phyloP scores from a whole-genome alignment of 306 rosid species.

The Vicia villosa region DNA sequence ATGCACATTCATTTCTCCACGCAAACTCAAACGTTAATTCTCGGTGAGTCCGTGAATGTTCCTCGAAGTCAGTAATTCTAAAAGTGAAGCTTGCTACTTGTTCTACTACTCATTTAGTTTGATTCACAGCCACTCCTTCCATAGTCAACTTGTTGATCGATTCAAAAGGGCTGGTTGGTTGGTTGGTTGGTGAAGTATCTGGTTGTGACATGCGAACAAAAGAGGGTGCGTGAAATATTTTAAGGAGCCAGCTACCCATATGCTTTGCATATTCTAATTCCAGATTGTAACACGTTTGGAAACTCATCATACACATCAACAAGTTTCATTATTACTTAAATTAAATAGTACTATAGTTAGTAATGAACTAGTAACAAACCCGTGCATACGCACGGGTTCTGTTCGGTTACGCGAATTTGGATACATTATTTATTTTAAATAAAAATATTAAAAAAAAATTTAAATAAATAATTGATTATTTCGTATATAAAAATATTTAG shows the following conservation, averaged over 20 bases:
- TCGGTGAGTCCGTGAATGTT: slow-evolving; percentile 22
- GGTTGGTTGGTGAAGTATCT: not conserved
- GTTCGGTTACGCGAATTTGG: too few relatives aligned
- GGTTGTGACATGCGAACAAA: not conserved
- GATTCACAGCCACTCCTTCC: not conserved
- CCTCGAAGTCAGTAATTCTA: not conserved
- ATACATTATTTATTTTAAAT: too few relatives aligned
- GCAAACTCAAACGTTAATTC: not conserved
- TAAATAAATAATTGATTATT: too few relatives aligned
- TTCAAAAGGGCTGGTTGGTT: not conserved
- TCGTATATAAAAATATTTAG: too few relatives aligned
- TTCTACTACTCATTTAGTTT: not conserved
- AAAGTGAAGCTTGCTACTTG: slow-evolving; percentile 3
- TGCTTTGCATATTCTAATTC: slow-evolving; percentile 17
- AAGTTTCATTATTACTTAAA: too few relatives aligned
- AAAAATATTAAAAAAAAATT: too few relatives aligned
- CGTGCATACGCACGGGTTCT: too few relatives aligned
- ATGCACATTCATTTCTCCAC: slow-evolving; percentile 2
- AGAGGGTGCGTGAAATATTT: not conserved
- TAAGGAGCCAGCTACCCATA: not conserved
- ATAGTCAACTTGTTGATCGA: not conserved
- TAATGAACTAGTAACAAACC: too few relatives aligned
- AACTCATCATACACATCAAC: not conserved
- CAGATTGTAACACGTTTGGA: slow-evolving; percentile 27
- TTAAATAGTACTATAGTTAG: too few relatives aligned